These are phyloP conservation scores for Tieghemiomyces parasiticus DNA, from an alignment of 192 early-diverging fungal genomes.

Conservation along the genomic window DNA sequence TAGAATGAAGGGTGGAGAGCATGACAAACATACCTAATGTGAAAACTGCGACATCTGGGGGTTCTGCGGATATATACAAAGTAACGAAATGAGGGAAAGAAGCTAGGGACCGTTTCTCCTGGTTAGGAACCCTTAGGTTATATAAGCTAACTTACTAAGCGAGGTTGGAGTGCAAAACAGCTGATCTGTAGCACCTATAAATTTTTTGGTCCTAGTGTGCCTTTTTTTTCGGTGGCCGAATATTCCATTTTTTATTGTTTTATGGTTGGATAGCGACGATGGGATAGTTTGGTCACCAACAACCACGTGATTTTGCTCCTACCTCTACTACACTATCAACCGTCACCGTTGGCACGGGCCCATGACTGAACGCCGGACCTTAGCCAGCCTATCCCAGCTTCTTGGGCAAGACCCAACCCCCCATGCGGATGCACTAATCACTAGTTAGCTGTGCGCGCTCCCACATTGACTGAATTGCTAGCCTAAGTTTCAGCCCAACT, in stretches of 20 bases:
- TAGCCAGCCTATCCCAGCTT: not conserved
- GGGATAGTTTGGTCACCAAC: too few relatives aligned
- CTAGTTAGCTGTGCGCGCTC: not conserved
- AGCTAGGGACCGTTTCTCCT: not conserved
- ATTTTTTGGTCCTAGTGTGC: too few relatives aligned
- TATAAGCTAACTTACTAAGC: too few relatives aligned
- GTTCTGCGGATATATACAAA: not conserved
- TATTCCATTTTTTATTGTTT: too few relatives aligned
- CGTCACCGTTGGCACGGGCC: too few relatives aligned
- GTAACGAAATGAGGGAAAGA: not conserved
- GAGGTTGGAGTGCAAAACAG: too few relatives aligned
- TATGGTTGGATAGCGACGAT: too few relatives aligned
- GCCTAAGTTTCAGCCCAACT: not conserved
- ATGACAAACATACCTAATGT: not conserved
- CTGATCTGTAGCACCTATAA: too few relatives aligned
- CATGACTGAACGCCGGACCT: not conserved
- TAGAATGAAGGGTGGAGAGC: not conserved
- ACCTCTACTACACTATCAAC: too few relatives aligned
- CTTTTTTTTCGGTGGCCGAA: too few relatives aligned
- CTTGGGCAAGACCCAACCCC: not conserved
- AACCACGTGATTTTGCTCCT: too few relatives aligned
- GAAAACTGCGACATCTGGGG: not conserved
- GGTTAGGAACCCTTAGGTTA: too few relatives aligned
- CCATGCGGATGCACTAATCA: not conserved
- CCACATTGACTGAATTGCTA: not conserved